Evolutionary conservation across 345 rosid species (phyloP).

Genomic region (Clarkia xantiana): DNA sequence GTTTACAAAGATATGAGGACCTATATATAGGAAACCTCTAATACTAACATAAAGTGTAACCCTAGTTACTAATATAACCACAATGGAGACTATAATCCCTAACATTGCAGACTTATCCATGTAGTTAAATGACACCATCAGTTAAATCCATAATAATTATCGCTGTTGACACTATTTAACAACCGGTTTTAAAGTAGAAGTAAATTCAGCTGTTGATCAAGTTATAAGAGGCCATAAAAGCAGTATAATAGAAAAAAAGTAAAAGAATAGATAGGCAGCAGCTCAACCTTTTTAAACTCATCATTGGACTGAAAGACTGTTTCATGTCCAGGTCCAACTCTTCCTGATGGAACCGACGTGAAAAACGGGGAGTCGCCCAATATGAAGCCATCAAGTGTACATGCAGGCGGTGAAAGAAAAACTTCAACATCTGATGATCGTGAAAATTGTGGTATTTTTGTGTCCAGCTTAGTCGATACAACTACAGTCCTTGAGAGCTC

Average conservation of each 20-base stretch:
- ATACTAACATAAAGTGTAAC: no score
- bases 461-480: constrained; percentile 87
- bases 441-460: constrained; percentile 89
- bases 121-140: no score
- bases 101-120: no score
- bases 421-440: constrained; percentile 81
- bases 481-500: constrained; percentile 82
- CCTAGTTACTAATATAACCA: no score
- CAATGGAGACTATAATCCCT: no score
- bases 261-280: constrained; percentile 1
- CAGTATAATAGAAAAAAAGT: background rate
- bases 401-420: constrained; percentile 78
- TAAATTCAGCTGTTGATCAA: background rate
- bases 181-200: no score
- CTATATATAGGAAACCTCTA: no score
- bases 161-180: no score
- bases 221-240: background rate
- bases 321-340: constrained; percentile 69
- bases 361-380: constrained; percentile 82
- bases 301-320: constrained; percentile 66
- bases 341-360: constrained; percentile 95
- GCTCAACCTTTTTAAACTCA: constrained; percentile 74
- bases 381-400: constrained; percentile 76
- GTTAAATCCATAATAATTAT: no score
- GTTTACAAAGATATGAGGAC: no score